Evolutionary conservation across 352 stramenopile species (phyloP).

Genomic region (Elongisporangium anandrum): DNA sequence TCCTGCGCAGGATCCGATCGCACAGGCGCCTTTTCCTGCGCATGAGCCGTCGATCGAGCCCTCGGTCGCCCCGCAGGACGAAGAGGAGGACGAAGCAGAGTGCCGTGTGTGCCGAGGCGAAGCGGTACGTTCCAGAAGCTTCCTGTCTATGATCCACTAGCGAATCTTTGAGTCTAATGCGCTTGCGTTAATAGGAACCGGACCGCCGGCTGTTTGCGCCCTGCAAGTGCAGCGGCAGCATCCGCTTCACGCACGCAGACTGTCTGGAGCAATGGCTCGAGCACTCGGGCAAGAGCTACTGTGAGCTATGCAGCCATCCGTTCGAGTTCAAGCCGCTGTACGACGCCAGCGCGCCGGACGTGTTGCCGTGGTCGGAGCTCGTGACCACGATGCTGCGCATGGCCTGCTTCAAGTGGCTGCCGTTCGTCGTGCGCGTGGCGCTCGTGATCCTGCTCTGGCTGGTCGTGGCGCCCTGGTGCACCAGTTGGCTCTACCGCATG

Average conservation of each 20-base stretch:
- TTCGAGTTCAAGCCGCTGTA: constrained; percentile 94
- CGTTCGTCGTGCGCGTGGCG: constrained; percentile 65
- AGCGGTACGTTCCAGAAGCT: constrained; percentile 42
- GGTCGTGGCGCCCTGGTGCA: constrained; percentile 84
- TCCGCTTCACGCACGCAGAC: constrained; percentile 93
- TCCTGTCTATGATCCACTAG: neutral
- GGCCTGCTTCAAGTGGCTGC: constrained; percentile 85
- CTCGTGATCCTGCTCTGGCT: constrained; percentile 88
- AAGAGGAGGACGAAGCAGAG: constrained; percentile 84
- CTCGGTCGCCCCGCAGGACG: neutral
- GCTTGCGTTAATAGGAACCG: constrained; percentile 32
- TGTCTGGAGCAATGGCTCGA: constrained; percentile 93
- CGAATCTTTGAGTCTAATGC: neutral
- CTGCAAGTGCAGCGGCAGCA: constrained; percentile 95
- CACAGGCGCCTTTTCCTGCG: neutral
- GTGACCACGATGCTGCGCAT: constrained; percentile 77
- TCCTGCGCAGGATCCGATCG: neutral
- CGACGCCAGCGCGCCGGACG: constrained; percentile 77
- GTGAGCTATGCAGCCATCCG: constrained; percentile 90
- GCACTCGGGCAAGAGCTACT: constrained; percentile 90
- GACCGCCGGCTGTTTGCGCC: constrained; percentile 73
- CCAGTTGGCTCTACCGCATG: constrained; percentile 93
- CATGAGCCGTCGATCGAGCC: neutral
- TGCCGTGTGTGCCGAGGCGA: constrained; percentile 93
- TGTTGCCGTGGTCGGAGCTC: constrained; percentile 87